Evolutionary conservation across 352 stramenopile genomes (phyloP).

Genomic region (Pythium insidiosum): DNA sequence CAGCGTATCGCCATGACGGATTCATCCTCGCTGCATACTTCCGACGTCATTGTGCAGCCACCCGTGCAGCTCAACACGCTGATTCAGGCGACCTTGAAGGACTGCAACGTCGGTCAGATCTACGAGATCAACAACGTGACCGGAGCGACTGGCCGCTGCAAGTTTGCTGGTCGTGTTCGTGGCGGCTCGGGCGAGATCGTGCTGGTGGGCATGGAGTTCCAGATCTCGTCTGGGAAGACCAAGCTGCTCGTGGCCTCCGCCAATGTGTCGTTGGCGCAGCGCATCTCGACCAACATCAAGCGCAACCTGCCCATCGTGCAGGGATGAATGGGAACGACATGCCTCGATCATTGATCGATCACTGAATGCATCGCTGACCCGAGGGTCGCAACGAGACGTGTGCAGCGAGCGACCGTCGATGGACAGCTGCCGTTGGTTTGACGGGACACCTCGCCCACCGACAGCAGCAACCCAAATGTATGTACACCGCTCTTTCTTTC

Average conservation of each 20-base stretch:
- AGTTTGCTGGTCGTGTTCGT: conserved; percentile 57
- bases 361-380: too few species aligned
- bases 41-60: conserved; percentile 37
- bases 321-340: too few species aligned
- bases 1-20: conserved; percentile 55
- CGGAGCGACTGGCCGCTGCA: conserved; percentile 45
- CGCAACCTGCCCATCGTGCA: conserved; percentile 29
- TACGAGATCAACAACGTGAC: conserved; percentile 77
- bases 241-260: conserved; percentile 50
- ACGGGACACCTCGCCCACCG: too few species aligned
- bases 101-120: conserved; percentile 61
- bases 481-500: too few species aligned
- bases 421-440: too few species aligned
- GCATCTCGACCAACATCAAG: conserved; percentile 43
- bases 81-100: conserved; percentile 36
- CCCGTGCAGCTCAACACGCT: conserved; percentile 43
- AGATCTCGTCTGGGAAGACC: conserved; percentile 58
- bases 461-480: too few species aligned
- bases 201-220: conserved; percentile 46
- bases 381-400: too few species aligned
- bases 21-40: conserved; percentile 42
- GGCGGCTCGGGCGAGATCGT: conserved; percentile 38
- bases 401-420: too few species aligned
- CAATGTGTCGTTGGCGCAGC: conserved; percentile 42
- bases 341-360: too few species aligned